Evolutionary conservation across 139 green algal genomes (phyloP).

Genomic region (Dunaliella primolecta): DNA sequence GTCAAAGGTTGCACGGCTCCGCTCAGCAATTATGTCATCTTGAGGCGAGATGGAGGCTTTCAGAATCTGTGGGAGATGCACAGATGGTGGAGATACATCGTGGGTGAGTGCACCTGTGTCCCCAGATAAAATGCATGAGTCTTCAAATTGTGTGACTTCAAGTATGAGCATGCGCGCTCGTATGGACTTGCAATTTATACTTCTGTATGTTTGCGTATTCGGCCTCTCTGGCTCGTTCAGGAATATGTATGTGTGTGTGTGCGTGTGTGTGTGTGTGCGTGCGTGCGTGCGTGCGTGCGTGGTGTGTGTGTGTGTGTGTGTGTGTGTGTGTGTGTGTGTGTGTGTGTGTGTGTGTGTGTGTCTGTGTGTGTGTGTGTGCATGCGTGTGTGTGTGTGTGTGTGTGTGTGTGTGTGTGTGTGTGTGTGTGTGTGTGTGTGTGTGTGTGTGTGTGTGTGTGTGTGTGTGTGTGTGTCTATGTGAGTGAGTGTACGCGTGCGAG

Average conservation of each 20-base stretch:
- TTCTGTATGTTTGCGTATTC: too few species aligned
- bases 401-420: not conserved
- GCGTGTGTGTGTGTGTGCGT: not conserved
- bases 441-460: too few species aligned
- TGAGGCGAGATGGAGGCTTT: slow-evolving; percentile 21
- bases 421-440: too few species aligned
- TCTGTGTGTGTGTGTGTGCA: not conserved
- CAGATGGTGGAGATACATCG: too few species aligned
- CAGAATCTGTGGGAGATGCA: slow-evolving; percentile 22
- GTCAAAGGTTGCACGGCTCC: slow-evolving; percentile 62
- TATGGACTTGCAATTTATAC: too few species aligned
- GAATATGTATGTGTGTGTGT: not conserved
- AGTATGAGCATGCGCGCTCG: too few species aligned
- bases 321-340: not conserved
- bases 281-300: not conserved
- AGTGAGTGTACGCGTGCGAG: too few species aligned
- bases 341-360: not conserved
- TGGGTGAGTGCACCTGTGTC: too few species aligned
- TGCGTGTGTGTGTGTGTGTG: not conserved
- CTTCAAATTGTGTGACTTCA: too few species aligned
- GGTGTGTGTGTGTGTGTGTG: not conserved
- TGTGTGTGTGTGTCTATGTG: too few species aligned
- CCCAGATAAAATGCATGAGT: too few species aligned
- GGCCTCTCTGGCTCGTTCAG: too few species aligned
- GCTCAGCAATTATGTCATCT: slow-evolving; percentile 57